Evolutionary conservation across 495 filamentous ascomycete species (phyloP), one percentile per base, ranked within the genome.

Genomic region (Schizothecium vesticola): DNA sequence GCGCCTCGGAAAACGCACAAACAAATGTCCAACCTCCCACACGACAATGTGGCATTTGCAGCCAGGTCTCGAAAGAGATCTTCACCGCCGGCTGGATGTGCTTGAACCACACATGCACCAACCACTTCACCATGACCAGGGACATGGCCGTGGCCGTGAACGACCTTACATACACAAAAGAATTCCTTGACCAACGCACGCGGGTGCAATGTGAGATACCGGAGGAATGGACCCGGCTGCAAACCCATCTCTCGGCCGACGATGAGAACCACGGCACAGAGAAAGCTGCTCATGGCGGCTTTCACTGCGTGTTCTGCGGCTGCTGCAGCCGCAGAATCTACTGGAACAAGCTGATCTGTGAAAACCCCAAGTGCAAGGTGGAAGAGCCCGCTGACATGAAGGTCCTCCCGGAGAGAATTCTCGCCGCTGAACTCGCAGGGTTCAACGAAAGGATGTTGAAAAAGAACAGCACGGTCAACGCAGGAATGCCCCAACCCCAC

Each of bases 341-440:
- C 55, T 96, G 90, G 91, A 71, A 76, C 22, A 80, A 81, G 0
- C 93, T 90, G 91, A 75, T 77, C 16, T 96, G 92, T 67, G 75
- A 81, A 25, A 83, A 81, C 1, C 12, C 36, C 9, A 10, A 1
- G 16, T 94, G 91, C 71, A 67, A 70, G 5, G 16, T 2, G 2
- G 43, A 51, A 0, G 19, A 1, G 8, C 19, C 43, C 16, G 43
- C 43, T 8, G n/a, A 51, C 43, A 51, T 51, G 43, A 51, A 51
- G 43, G 43, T 12, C 19, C 16, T 51, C 43, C 43, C 43, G 43
- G 43, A 51, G 33, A 43, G 33, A 3, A 4, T 43, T 13, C 33
- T 43, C 3, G 33, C 3, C 33, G 33, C 6, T 1, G 33, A 43
- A 16, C 33, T 43, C 13, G 33, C 33, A 43, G 13, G 6, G 33